phyloP scores from a whole-genome alignment of 257 asterid species.

The Solanum sejunctum region DNA sequence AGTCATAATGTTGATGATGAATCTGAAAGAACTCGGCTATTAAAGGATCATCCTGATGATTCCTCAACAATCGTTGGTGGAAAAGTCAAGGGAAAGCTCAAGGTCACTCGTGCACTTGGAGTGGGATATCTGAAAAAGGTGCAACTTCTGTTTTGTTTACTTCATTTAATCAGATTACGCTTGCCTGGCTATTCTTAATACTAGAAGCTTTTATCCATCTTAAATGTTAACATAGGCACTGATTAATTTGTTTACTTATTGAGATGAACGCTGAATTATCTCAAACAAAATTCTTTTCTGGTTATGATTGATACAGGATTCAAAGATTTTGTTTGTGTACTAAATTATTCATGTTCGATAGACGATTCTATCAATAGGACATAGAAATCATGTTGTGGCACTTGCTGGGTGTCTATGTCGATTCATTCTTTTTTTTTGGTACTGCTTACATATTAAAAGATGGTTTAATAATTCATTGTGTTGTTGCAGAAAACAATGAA shows the following conservation, averaged over 20 bases:
- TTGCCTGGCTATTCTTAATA: not conserved
- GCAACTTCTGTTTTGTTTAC: not conserved
- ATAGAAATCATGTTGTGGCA: not conserved
- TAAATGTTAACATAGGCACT: not conserved
- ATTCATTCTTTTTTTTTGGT: not conserved
- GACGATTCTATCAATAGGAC: not conserved
- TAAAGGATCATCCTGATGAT: conserved; percentile 72
- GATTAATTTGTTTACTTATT: not conserved
- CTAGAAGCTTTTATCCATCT: not conserved
- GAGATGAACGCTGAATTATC: not conserved
- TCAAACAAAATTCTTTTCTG: not conserved
- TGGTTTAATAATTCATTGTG: not conserved
- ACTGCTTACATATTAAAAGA: not conserved
- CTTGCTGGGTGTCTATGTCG: not conserved
- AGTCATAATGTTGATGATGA: conserved; percentile 77
- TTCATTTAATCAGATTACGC: not conserved
- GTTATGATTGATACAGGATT: not conserved
- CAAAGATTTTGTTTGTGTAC: not conserved
- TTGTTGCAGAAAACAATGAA: conserved; percentile 69
- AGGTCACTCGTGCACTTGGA: conserved; percentile 93
- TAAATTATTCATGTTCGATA: not conserved
- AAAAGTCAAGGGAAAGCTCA: conserved; percentile 81
- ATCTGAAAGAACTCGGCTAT: conserved; percentile 51
- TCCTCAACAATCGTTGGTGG: conserved; percentile 45
- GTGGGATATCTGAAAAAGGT: conserved; percentile 98